These are phyloP conservation scores for Calonectria honghensis DNA, from an alignment of 2,329 filamentous ascomycete genomes.

Conservation along the genomic window DNA sequence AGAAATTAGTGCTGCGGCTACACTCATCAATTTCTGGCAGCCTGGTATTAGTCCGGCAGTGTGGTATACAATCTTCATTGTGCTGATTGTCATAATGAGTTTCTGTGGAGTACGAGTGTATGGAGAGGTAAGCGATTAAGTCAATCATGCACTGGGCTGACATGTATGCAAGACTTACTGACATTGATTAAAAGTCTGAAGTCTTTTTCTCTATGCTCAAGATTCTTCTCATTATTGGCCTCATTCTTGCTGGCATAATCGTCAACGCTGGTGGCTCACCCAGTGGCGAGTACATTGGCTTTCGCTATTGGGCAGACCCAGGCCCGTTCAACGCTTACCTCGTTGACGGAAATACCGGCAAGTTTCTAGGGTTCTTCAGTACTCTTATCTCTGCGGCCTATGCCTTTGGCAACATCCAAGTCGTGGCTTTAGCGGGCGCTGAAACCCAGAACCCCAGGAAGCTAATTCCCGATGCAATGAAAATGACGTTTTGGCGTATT, in stretches of 20 bases:
- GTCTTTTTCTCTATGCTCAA: slow-evolving; percentile 76
- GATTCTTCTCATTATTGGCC: slow-evolving; percentile 74
- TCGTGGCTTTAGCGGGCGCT: slow-evolving; percentile 14
- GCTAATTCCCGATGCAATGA: slow-evolving; percentile 8
- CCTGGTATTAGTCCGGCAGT: background rate
- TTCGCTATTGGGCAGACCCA: slow-evolving; percentile 75
- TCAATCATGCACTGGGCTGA: no score
- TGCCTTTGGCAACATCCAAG: slow-evolving; percentile 64
- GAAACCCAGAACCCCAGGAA: slow-evolving; percentile 22
- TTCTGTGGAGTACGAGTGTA: slow-evolving; percentile 6
- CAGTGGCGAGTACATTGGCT: slow-evolving; percentile 75
- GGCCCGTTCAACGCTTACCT: slow-evolving; percentile 69
- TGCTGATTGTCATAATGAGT: slow-evolving; percentile 1
- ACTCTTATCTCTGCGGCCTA: slow-evolving; percentile 61
- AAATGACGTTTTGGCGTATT: slow-evolving; percentile 18
- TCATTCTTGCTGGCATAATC: slow-evolving; percentile 75
- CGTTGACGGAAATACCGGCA: slow-evolving; percentile 70
- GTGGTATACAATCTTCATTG: slow-evolving; percentile 14
- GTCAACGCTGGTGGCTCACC: slow-evolving; percentile 76
- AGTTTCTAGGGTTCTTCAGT: slow-evolving; percentile 68
- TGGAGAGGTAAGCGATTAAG: background rate
- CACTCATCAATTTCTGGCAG: slow-evolving; percentile 11
- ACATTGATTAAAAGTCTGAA: slow-evolving; percentile 66
- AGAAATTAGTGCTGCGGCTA: slow-evolving; percentile 15
- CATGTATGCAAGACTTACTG: background rate